These are phyloP conservation scores for Naganishia sp. DNA, from an alignment of 1,284 basidiomycete genomes.

Conservation along the genomic window DNA sequence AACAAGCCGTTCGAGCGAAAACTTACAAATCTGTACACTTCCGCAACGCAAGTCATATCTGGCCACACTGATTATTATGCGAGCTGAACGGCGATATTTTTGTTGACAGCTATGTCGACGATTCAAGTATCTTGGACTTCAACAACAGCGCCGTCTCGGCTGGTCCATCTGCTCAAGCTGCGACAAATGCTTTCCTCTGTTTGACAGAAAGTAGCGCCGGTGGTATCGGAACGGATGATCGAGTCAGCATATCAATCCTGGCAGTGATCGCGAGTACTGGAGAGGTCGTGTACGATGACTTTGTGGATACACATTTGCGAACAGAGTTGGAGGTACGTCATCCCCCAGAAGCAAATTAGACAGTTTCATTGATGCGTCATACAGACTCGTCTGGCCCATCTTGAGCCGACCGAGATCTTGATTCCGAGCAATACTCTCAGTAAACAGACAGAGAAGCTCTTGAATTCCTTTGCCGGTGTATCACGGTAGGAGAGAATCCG, in stretches of 20 bases:
- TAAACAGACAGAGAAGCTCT: slow-evolving; percentile 72
- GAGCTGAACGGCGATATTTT: slow-evolving; percentile 38
- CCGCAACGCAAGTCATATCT: slow-evolving; percentile 70
- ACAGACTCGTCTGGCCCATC: slow-evolving; percentile 79
- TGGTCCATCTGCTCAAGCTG: slow-evolving; percentile 44
- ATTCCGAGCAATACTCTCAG: slow-evolving; percentile 66
- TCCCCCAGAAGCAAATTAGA: slow-evolving; percentile 26
- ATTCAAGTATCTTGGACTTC: slow-evolving; percentile 43
- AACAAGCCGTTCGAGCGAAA: slow-evolving; percentile 79
- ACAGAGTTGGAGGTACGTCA: slow-evolving; percentile 29
- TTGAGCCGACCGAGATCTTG: slow-evolving; percentile 79
- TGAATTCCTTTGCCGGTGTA: slow-evolving; percentile 65
- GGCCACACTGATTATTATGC: neutral
- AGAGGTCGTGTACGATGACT: slow-evolving; percentile 88
- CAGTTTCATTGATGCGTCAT: slow-evolving; percentile 57
- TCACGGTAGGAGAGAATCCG: slow-evolving; percentile 36
- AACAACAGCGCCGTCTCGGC: slow-evolving; percentile 34
- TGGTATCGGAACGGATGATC: slow-evolving; percentile 61
- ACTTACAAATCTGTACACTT: slow-evolving; percentile 80
- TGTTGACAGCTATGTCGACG: slow-evolving; percentile 49
- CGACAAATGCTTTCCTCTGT: slow-evolving; percentile 53
- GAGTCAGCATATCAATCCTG: slow-evolving; percentile 70
- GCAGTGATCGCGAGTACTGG: slow-evolving; percentile 83
- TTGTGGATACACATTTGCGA: slow-evolving; percentile 62
- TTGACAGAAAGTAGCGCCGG: slow-evolving; percentile 67